Conservation (phyloP, 2,329 filamentous ascomycete genomes). For the Macrophomina phaseolina region DNA sequence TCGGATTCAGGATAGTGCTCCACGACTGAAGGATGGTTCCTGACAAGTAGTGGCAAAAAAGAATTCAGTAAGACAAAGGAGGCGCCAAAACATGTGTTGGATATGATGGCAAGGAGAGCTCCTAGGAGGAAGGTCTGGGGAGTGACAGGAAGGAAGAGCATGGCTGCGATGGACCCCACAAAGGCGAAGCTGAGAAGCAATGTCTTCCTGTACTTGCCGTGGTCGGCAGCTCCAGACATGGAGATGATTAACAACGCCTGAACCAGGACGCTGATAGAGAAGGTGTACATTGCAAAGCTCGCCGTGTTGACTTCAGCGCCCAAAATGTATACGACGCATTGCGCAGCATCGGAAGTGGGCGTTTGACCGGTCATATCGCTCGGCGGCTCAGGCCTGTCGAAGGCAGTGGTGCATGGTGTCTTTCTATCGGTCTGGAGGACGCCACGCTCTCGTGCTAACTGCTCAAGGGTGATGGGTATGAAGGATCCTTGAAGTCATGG, state of each 20-base stretch:
- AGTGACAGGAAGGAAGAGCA: slow-evolving; percentile 82
- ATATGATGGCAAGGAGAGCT: slow-evolving; percentile 82
- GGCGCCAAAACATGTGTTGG: slow-evolving; percentile 92
- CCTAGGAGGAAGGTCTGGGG: slow-evolving; percentile 80
- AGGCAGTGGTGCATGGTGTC: slow-evolving; percentile 69
- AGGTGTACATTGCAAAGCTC: slow-evolving; percentile 98
- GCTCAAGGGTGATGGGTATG: slow-evolving; percentile 93
- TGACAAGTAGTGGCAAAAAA: slow-evolving; percentile 87
- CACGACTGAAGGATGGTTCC: slow-evolving; percentile 72
- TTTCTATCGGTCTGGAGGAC: slow-evolving; percentile 79
- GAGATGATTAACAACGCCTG: slow-evolving; percentile 92
- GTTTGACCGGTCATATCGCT: slow-evolving; percentile 30
- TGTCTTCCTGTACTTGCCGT: slow-evolving; percentile 85
- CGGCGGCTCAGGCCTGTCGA: slow-evolving; percentile 34
- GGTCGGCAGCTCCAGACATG: slow-evolving; percentile 94
- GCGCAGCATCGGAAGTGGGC: slow-evolving; percentile 44
- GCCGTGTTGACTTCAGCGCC: slow-evolving; percentile 92
- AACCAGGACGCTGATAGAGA: slow-evolving; percentile 86
- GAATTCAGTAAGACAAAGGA: slow-evolving; percentile 96
- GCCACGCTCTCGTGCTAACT: slow-evolving; percentile 89
- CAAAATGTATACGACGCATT: slow-evolving; percentile 83
- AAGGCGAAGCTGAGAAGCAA: slow-evolving; percentile 86
- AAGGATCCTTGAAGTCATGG: slow-evolving; percentile 70
- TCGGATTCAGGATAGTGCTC: slow-evolving; percentile 27
- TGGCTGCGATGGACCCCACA: slow-evolving; percentile 79